A percentile compares a stretch with the other conserved stretches of the same genome.
Evolutionary conservation across 2,329 filamentous ascomycete genomes (phyloP).

Genomic region (Stemphylium vesicarium): DNA sequence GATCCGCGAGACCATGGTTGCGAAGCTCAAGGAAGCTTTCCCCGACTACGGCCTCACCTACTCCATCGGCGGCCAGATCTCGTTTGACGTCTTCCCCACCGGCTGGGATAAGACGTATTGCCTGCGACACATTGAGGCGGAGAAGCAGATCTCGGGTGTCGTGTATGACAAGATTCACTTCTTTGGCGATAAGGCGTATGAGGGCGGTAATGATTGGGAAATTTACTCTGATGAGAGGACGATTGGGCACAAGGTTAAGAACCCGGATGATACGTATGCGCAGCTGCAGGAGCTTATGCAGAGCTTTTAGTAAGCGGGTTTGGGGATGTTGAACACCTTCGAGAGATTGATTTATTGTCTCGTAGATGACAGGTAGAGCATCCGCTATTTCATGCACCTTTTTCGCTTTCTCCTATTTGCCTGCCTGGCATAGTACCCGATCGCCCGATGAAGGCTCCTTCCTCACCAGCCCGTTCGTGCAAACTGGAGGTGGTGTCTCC

Average conservation of each 20-base stretch:
- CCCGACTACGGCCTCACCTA: slow-evolving; percentile 85
- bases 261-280: slow-evolving; percentile 80
- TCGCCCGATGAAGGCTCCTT: no score
- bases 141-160: slow-evolving; percentile 71
- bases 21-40: slow-evolving; percentile 79
- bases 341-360: no score
- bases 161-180: slow-evolving; percentile 91
- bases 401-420: no score
- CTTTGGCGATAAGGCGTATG: slow-evolving; percentile 94
- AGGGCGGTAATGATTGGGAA: slow-evolving; percentile 95
- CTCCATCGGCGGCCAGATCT: slow-evolving; percentile 96
- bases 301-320: slow-evolving; percentile 24
- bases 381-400: no score
- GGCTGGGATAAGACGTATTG: slow-evolving; percentile 99
- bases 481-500: slow-evolving; percentile 13
- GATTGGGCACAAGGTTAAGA: slow-evolving; percentile 81
- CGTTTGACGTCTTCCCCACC: slow-evolving; percentile 94
- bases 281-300: slow-evolving; percentile 80
- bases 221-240: slow-evolving; percentile 85
- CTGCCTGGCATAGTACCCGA: no score
- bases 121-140: slow-evolving; percentile 82
- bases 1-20: slow-evolving; percentile 78
- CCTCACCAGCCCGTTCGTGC: slow-evolving; percentile 4
- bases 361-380: no score
- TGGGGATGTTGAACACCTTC: no score